phyloP scores from a whole-genome alignment of 805 yeast genomes.

The Saturnispora halmiae region DNA sequence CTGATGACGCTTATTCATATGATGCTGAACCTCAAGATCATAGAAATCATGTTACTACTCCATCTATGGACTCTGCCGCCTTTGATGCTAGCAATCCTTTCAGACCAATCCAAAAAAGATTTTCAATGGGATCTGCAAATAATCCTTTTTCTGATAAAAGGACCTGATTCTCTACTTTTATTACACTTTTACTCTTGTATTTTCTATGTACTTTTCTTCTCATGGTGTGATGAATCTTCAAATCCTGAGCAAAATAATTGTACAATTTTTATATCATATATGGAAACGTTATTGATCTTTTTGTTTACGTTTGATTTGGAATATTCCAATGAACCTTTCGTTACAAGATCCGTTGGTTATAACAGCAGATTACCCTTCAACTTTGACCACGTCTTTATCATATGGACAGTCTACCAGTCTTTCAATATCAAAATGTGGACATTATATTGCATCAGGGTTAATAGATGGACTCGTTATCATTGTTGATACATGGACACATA shows the following conservation, averaged over 20 bases:
- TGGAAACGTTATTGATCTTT: too few relatives aligned
- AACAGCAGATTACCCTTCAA: slow-evolving; percentile 85
- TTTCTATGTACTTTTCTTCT: slow-evolving; percentile 1
- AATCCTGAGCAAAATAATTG: background rate
- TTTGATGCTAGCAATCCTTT: slow-evolving; percentile 8
- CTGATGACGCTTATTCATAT: background rate
- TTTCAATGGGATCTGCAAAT: background rate
- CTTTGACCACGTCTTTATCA: slow-evolving; percentile 59
- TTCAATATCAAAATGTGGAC: slow-evolving; percentile 66
- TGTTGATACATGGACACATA: slow-evolving; percentile 62
- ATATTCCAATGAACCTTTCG: slow-evolving; percentile 77
- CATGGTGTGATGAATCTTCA: background rate
- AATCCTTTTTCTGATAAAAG: background rate
- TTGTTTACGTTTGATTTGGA: too few relatives aligned
- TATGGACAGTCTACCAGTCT: slow-evolving; percentile 62
- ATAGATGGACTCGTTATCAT: slow-evolving; percentile 65
- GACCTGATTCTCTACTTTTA: too few relatives aligned
- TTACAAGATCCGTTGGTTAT: slow-evolving; percentile 86
- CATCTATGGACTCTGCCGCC: slow-evolving; percentile 8
- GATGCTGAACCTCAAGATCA: too few relatives aligned
- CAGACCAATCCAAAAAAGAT: slow-evolving; percentile 4
- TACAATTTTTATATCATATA: too few relatives aligned
- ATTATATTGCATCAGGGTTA: slow-evolving; percentile 75
- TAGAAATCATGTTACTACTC: slow-evolving; percentile 4
- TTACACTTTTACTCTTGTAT: background rate